Base-by-base conservation (phyloP, 1,284 basidiomycete species). In the Puccinia brachypodii region DNA sequence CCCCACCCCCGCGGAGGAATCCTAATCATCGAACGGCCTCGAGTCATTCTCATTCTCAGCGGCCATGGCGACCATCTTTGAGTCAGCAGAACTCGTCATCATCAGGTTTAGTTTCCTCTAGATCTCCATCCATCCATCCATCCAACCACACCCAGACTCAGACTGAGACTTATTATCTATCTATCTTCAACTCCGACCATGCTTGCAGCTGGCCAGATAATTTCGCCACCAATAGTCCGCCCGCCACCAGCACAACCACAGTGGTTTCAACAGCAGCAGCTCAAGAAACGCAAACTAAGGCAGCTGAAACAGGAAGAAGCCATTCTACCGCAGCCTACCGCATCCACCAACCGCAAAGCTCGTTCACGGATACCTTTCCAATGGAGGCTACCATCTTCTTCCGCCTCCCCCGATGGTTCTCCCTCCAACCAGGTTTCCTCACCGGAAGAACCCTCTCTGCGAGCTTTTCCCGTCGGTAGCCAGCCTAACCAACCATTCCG, bases 281-380 rank as follows among this genome's bases (percentile, higher is more conserved):
- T 42, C 64, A 68, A 68, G n/a, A 68, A 68, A 22, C 64, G 64
- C 22, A 68, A 68, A 44, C 64, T 68, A 16, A 44, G 40, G 9
- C 38, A 68, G 16, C 40, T 40, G 13, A 42, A 68, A 44, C 64
- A 25, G 3, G 64, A 66, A 40, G 36, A 66, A 66, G 31, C 64
- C 64, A 22, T 66, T 66, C 64, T 40, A n/a, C 36, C 38, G 7
- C 6, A 53, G 19, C 50, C 50, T 53, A 40, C 36, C n/a, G 28
- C 40, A n/a, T 14, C 40, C 64, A 44, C 40, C 40, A 68, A 6
- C 33, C 36, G 64, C 19, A 66, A 68, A 44, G 36, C 38, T 42
- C 64, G 64, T n/a, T 68, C 64, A 28, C 38, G 64, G n/a, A 68
- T 68, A 25, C 64, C 64, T 14, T 68, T 68, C 64, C 64, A 68